These are phyloP conservation scores for Barnettozyma populi DNA, from an alignment of 805 yeast genomes.

Conservation along the genomic window DNA sequence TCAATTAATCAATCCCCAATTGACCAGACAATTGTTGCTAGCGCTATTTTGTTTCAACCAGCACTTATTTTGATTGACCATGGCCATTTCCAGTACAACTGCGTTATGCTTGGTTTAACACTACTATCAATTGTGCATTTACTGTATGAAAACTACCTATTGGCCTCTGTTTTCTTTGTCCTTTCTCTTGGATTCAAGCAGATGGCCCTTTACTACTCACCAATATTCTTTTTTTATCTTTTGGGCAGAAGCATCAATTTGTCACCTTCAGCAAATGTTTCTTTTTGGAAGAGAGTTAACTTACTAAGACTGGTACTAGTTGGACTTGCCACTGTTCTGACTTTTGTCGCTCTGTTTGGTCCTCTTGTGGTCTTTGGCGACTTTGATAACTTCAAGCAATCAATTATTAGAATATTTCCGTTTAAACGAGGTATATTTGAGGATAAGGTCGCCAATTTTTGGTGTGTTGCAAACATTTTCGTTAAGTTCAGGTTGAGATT, in stretches of 20 bases:
- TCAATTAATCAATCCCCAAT: constrained; percentile 53
- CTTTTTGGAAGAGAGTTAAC: constrained; percentile 38
- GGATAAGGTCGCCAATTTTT: constrained; percentile 94
- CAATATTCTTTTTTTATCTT: constrained; percentile 77
- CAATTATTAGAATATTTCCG: constrained; percentile 80
- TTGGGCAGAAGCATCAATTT: constrained; percentile 43
- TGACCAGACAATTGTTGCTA: constrained; percentile 71
- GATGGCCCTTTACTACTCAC: constrained; percentile 92
- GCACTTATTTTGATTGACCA: constrained; percentile 81
- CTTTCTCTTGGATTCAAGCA: constrained; percentile 82
- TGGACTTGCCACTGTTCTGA: constrained; percentile 53
- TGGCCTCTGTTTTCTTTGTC: constrained; percentile 76
- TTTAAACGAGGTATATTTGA: constrained; percentile 92
- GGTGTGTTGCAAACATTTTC: constrained; percentile 88
- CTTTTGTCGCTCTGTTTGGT: constrained; percentile 45
- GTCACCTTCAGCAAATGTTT: constrained; percentile 8
- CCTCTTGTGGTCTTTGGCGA: constrained; percentile 57
- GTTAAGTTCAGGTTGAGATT: constrained; percentile 62
- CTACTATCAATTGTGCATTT: constrained; percentile 63
- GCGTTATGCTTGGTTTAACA: constrained; percentile 89
- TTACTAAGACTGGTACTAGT: constrained; percentile 55
- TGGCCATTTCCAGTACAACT: constrained; percentile 95
- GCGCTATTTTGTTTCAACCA: constrained; percentile 82
- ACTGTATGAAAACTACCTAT: constrained; percentile 52
- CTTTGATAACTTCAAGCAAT: constrained; percentile 34